Evolutionary conservation across 179 eudicot genomes (phyloP), one percentile per base, ranked within the genome.

Genomic region (Spinacia oleracea): DNA sequence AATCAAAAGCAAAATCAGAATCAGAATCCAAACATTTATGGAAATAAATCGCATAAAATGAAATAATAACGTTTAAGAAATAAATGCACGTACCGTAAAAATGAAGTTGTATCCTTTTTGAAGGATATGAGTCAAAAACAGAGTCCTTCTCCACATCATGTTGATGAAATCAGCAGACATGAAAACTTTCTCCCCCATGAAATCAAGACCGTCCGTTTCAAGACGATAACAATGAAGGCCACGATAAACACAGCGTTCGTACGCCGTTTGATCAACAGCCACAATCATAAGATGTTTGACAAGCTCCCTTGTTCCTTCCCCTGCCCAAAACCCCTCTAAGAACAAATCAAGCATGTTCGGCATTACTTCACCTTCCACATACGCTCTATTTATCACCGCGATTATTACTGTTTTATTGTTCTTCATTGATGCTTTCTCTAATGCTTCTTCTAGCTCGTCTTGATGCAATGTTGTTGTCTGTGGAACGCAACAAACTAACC

Each of bases 71-170:
- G 40, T 16, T 6, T 10, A 69, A 43, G 25, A n/a, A 34, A 15
- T 2, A 34, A 53, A 31, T 4, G 16, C 58, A 82, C 83, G 0
- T 87, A 92, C 97, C 87, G 97, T 91, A 79, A 90, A 92, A 38
- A 93, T 85, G 56, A 93, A 93, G 80, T 65, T 89, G 69, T 89
- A 91, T 0, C 96, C 97, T 72, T 76, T 81, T 55, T 76, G 80
- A 11, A 93, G 91, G 4, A 90, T 88, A 0, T 82, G 74, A 16
- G 80, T 76, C 4, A 92, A 89, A 72, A 93, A 89, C n/a, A 73
- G 80, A 55, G 97, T 93, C 59, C 97, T 83, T 31, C 87, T 81
- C 97, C 97, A 93, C 97, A 91, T 93, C 96, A 93, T 91, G 74
- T 89, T 83, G 76, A 91, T 80, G 50, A 91, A 92, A 2, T 84